These are phyloP conservation scores for Halocafeteria seosinensis DNA, from an alignment of 108 stramenopile genomes.

Conservation along the genomic window DNA sequence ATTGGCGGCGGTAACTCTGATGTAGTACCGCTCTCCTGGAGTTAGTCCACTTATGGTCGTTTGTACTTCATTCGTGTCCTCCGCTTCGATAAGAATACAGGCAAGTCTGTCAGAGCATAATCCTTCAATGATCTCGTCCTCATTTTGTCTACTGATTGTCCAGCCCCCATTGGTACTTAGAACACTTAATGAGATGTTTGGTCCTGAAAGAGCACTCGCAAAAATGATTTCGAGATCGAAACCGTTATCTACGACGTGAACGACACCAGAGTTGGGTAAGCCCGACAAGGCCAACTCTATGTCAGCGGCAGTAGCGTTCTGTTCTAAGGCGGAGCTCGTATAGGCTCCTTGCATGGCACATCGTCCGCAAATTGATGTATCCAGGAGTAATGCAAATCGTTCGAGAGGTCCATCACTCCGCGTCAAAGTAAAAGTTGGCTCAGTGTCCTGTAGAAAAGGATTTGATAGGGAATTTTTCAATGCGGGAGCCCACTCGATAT, in stretches of 20 bases:
- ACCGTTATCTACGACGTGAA: too few species aligned
- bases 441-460: too few species aligned
- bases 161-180: too few species aligned
- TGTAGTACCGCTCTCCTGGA: neutral
- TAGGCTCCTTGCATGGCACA: neutral
- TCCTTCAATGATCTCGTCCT: too few species aligned
- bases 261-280: neutral
- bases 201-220: neutral
- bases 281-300: neutral
- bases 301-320: neutral
- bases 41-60: neutral
- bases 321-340: neutral
- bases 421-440: too few species aligned
- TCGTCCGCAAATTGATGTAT: neutral
- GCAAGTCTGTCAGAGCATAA: too few species aligned
- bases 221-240: too few species aligned
- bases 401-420: too few species aligned
- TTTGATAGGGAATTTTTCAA: too few species aligned
- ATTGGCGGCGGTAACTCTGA: neutral
- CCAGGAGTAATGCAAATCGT: neutral
- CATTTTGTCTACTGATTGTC: too few species aligned
- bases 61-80: too few species aligned
- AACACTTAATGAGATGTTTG: neutral
- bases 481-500: constrained; percentile 1
- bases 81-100: too few species aligned